Evolutionary conservation across 306 rosid genomes (phyloP).

Genomic region (Fragaria ananassa): DNA sequence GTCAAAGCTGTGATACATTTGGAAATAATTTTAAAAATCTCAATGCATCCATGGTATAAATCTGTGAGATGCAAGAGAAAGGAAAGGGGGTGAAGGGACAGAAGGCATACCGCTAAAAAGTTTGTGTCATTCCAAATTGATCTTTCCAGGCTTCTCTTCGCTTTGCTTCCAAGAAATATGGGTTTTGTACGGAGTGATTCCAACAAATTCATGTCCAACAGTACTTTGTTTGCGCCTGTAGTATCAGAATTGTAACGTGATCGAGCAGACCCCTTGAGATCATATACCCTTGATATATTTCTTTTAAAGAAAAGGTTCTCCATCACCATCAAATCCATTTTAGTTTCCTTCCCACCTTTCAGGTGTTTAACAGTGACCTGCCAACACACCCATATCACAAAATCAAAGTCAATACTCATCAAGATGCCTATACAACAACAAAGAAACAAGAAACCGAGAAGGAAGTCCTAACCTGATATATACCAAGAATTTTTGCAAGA

Average conservation of each 20-base stretch:
- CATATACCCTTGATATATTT: conserved; percentile 77
- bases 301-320: conserved; percentile 95
- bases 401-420: conserved; percentile 1
- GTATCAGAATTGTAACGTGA: conserved; percentile 89
- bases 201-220: conserved; percentile 88
- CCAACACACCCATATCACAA: conserved; percentile 19
- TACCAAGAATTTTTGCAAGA: conserved; percentile 94
- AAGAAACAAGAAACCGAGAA: conserved; percentile 1
- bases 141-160: conserved; percentile 89
- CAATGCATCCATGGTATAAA: background rate
- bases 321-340: conserved; percentile 93
- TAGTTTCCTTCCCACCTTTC: conserved; percentile 92
- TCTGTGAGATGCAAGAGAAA: background rate
- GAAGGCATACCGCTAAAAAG: conserved; percentile 72
- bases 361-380: conserved; percentile 79
- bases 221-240: conserved; percentile 73
- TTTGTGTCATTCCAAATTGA: conserved; percentile 95
- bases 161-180: conserved; percentile 92
- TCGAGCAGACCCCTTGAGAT: conserved; percentile 96
- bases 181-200: conserved; percentile 86
- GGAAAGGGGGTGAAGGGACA: background rate
- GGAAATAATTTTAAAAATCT: background rate
- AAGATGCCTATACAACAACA: background rate
- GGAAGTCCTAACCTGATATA: conserved; percentile 65
- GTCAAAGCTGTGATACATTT: background rate